These are phyloP conservation scores for Cyclostephanos tholiformis DNA, from an alignment of 108 stramenopile genomes.

Conservation along the genomic window DNA sequence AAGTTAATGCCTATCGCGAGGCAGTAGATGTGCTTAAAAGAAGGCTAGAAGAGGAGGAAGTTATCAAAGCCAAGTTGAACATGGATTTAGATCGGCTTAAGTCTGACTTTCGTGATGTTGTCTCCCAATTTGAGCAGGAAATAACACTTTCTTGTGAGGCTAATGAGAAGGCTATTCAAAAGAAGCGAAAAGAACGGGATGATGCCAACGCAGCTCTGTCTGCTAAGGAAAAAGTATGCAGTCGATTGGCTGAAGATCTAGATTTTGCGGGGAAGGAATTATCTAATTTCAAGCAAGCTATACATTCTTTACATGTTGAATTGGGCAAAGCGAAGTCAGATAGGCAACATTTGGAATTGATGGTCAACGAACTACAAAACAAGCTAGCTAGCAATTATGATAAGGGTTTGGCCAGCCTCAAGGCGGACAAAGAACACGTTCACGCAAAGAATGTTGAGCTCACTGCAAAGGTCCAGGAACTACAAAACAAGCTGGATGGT, in stretches of 20 bases:
- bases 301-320: conserved; percentile 5
- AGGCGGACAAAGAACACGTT: too few relatives aligned
- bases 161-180: conserved; percentile 20
- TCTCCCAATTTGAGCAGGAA: conserved; percentile 31
- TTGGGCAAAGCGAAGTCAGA: neutral
- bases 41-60: neutral
- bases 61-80: conserved; percentile 2
- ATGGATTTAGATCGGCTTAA: conserved; percentile 30
- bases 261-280: neutral
- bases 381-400: too few relatives aligned
- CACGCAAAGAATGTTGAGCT: neutral
- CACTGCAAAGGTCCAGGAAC: neutral
- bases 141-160: conserved; percentile 27
- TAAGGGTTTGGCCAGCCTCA: too few relatives aligned
- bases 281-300: neutral
- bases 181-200: conserved; percentile 15
- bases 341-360: too few relatives aligned
- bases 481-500: conserved; percentile 21
- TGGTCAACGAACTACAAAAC: too few relatives aligned
- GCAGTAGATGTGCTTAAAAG: neutral
- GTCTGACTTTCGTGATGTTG: conserved; percentile 31
- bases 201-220: conserved; percentile 11
- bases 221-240: conserved; percentile 6
- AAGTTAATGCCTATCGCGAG: conserved; percentile 2
- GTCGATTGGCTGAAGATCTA: neutral